Evolutionary conservation across 257 asterid genomes (phyloP).

Genomic region (Gynochthodes officinalis): DNA sequence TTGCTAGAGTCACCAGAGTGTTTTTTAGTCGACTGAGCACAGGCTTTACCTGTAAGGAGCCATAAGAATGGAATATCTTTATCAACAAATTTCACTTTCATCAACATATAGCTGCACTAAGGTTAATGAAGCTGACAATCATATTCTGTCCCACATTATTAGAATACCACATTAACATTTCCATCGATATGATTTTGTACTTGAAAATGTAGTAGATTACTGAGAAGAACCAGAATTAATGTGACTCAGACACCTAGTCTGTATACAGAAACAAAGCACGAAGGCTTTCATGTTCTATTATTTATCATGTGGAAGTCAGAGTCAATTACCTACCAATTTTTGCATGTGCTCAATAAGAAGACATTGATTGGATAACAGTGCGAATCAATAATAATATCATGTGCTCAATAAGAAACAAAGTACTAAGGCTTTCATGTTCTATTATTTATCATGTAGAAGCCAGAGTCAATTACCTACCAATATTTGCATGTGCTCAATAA

Average conservation of each 20-base stretch:
- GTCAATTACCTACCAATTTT: background rate
- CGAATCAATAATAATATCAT: background rate
- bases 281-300: background rate
- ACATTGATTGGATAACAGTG: background rate
- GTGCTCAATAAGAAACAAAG: too few relatives aligned
- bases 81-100: background rate
- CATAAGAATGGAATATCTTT: background rate
- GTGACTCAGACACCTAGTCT: background rate
- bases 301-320: background rate
- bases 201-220: background rate
- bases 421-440: background rate
- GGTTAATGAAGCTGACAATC: background rate
- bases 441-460: background rate
- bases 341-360: background rate
- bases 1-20: constrained; percentile 72
- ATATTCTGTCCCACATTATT: background rate
- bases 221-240: background rate
- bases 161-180: background rate
- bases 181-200: background rate
- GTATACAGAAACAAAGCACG: background rate
- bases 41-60: constrained; percentile 68
- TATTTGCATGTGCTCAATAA: background rate
- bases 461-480: background rate
- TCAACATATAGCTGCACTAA: background rate
- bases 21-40: constrained; percentile 68